Conservation (phyloP, 2,329 filamentous ascomycete species). For the Pyrenophora teres region DNA sequence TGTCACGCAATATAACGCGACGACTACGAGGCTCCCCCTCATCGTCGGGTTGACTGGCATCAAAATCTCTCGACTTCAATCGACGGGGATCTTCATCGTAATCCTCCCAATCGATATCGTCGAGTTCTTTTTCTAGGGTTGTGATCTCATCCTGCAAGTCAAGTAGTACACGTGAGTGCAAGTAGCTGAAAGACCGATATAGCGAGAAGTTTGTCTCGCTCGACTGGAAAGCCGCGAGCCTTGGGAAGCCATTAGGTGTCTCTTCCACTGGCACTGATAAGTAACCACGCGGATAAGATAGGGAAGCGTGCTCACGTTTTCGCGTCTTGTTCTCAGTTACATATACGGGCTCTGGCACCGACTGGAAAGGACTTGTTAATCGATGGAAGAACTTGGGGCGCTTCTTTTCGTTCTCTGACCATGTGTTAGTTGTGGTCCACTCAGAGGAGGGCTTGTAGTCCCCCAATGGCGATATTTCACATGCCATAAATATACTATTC, state of each 20-base stretch:
- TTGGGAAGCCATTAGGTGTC: constrained; percentile 47
- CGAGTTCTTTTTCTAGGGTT: constrained; percentile 44
- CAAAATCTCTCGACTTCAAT: constrained; percentile 34
- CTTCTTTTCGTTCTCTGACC: constrained; percentile 28
- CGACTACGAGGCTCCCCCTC: constrained; percentile 29
- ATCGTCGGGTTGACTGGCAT: constrained; percentile 20
- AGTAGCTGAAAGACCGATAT: constrained; percentile 48
- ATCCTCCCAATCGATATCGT: constrained; percentile 42
- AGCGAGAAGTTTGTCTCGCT: constrained; percentile 49
- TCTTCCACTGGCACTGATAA: constrained; percentile 39
- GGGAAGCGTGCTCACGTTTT: constrained; percentile 29
- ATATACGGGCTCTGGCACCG: constrained; percentile 33
- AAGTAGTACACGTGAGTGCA: constrained; percentile 48
- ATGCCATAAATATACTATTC: neutral
- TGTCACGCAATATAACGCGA: constrained; percentile 36
- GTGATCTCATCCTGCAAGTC: constrained; percentile 48
- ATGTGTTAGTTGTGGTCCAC: constrained; percentile 15
- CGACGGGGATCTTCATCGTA: constrained; percentile 29
- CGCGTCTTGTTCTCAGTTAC: constrained; percentile 43
- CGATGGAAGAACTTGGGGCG: constrained; percentile 32
- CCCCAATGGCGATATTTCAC: neutral
- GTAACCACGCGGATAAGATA: neutral
- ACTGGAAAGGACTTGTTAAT: constrained; percentile 38
- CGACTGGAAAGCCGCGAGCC: constrained; percentile 47
- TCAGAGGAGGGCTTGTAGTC: neutral